Evolutionary conservation across 2,329 filamentous ascomycete species (phyloP).

Genomic region (Fusarium sublunatum): DNA sequence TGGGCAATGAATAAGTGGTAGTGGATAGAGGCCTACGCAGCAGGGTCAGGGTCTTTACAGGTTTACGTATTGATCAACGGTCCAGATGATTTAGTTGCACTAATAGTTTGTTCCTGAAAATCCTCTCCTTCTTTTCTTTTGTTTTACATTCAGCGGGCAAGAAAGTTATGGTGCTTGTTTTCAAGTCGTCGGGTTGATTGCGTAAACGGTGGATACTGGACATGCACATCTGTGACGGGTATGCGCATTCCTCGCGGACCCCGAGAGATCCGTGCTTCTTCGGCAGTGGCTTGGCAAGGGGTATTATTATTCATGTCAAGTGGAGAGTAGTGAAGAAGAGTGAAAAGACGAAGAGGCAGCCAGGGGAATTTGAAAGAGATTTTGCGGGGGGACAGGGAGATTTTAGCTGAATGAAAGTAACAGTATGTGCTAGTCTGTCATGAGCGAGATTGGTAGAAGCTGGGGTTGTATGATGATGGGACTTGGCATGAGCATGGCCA

Average conservation of each 20-base stretch:
- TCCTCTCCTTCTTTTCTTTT: conserved; percentile 4
- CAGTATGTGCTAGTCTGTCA: not conserved
- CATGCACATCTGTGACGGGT: conserved; percentile 26
- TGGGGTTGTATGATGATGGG: too few relatives aligned
- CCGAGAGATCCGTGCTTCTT: conserved; percentile 40
- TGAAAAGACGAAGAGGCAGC: conserved; percentile 25
- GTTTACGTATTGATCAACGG: conserved; percentile 12
- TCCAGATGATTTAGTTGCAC: conserved; percentile 1
- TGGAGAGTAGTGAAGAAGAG: conserved; percentile 3
- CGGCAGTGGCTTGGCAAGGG: conserved; percentile 29
- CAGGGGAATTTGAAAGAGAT: conserved; percentile 18
- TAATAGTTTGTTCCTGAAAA: conserved; percentile 25
- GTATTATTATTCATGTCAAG: conserved; percentile 13
- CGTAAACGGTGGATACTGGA: conserved; percentile 32
- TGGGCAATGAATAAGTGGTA: conserved; percentile 5
- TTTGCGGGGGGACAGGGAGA: conserved; percentile 6
- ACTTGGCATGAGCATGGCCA: too few relatives aligned
- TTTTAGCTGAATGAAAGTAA: not conserved
- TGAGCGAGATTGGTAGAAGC: not conserved
- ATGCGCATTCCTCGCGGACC: conserved; percentile 37
- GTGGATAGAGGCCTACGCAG: conserved; percentile 9
- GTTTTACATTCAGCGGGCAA: not conserved
- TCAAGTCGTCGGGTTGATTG: conserved; percentile 19
- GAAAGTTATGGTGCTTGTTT: conserved; percentile 15
- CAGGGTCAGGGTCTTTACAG: conserved; percentile 9